Evolutionary conservation across 257 asterid genomes (phyloP), one percentile per base, ranked within the genome.

Genomic region (Solanum gracilifrons): DNA sequence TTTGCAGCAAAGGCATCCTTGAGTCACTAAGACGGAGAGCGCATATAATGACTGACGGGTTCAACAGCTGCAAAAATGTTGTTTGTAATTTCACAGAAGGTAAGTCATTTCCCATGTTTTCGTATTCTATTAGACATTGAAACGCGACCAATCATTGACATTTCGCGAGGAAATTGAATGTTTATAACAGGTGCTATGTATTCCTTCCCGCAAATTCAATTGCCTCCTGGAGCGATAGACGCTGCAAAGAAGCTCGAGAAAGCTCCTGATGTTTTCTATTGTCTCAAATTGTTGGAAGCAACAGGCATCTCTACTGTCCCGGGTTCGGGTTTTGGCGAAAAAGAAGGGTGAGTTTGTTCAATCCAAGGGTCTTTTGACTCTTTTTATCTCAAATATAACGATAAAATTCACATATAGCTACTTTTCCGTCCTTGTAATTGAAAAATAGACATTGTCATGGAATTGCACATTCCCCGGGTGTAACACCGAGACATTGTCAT

Each of bases 231-330:
- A 89, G 99, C 99, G 33, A 90, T 95, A 13, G 99, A 95, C 89
- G 97, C 98, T 83, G 99, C 99, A 2, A 92, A 92, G 83, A 88
- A 83, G 48, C 97, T 92, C 3, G 99, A 98, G 85, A 97, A 97
- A 90, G 98, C 93, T 73, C 92, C 99, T 6, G 99, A 96, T 75
- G 98, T 96, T 76, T 94, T 91, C 95, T 96, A 96, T 89, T 97
- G 99, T 85, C 98, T 97, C 58, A 97, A 95, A 90, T 98, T 97
- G 83, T 91, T 97, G 9, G 99, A 97, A 91, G 98, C 98, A 68
- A 97, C 99, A 0, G 99, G 99, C 84, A 97, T 97, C 88, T 97
- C 99, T 51, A 97, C 99, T 13, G 99, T 97, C 92, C 99, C 99
- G 0, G 99, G 99, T 60, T 97, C 99, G 37, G 99, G 99, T 10